Evolutionary conservation across 352 stramenopile species (phyloP), one percentile per base, ranked within the genome.

Genomic region (Pythium coloratum): DNA sequence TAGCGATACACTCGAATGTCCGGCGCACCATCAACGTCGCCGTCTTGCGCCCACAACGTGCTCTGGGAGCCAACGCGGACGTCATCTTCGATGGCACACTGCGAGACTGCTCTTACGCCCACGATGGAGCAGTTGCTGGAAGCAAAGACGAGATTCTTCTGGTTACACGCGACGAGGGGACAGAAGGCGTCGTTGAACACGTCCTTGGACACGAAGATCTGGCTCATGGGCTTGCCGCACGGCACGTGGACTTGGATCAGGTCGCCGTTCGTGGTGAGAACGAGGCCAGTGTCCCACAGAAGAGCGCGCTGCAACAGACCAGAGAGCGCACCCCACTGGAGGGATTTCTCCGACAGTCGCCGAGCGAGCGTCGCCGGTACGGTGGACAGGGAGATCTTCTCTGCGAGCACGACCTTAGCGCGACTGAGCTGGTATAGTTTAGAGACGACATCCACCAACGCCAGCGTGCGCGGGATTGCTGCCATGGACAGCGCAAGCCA

Each of bases 201-300:
- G 40, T 84, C 75, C 44, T 67, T 76, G 18, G 70, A 71, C 40
- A 82, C 49, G 55, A 88, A 84, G 51, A 78, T 58, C 28, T 75
- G 67, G 44, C 40, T 62, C 81, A 88, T 88, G 44, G 72, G 51
- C 33, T 81, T 80, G 34, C 74, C 76, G 51, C 78, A 88, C 26
- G 70, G 71, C n/a, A 78, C 71, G 36, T 79, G 70, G 26, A 89
- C 70, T 49, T 89, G 81, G 8, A 85, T 66, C 7, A 86, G 66
- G 14, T 64, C 50, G 6, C 70, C 74, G 13, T 66, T 61, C 32
- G 57, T 71, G 2, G 77, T 76, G 64, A 79, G 66, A 13, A 89
- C 70, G 3, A 88, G 68, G 0, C 81, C 81, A 2, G 60, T 54
- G 53, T 89, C 81, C 78, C 78, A 89, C 36, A 89, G 62, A 50